Conservation (phyloP, 2,329 filamentous ascomycete species). For the Pseudogymnoascus sp. region DNA sequence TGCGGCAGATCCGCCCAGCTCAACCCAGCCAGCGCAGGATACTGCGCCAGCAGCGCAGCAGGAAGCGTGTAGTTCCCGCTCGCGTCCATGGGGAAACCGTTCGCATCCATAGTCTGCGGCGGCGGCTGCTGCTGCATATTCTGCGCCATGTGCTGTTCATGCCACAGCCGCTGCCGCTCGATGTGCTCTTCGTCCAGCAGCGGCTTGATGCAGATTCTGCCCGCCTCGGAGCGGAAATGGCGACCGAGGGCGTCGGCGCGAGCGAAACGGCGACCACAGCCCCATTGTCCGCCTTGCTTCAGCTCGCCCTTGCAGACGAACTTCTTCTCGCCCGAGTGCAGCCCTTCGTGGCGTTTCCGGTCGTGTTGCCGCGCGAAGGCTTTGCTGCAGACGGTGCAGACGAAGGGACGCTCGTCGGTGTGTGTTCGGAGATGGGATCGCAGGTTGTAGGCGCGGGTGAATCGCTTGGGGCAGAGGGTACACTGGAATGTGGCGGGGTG, state of each 20-base stretch:
- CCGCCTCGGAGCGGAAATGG: constrained; percentile 93
- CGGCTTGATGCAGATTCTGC: constrained; percentile 94
- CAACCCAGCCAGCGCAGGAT: constrained; percentile 83
- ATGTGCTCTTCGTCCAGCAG: constrained; percentile 87
- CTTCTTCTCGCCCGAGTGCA: constrained; percentile 97
- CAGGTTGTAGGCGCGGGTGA: constrained; percentile 93
- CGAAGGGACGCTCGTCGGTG: constrained; percentile 93
- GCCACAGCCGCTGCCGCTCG: constrained; percentile 67
- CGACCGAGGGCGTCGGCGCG: constrained; percentile 89
- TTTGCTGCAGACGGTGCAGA: constrained; percentile 94
- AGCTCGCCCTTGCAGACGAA: constrained; percentile 93
- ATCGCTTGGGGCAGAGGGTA: constrained; percentile 84
- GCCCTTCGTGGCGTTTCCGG: constrained; percentile 89
- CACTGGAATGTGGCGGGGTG: constrained; percentile 98
- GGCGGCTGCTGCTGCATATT: constrained; percentile 54
- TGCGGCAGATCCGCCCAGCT: constrained; percentile 74
- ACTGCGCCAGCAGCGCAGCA: constrained; percentile 80
- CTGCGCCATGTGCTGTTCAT: constrained; percentile 61
- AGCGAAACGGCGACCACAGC: constrained; percentile 86
- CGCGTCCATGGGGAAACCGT: constrained; percentile 50
- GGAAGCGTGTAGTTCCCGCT: constrained; percentile 63
- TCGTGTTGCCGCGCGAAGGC: constrained; percentile 97
- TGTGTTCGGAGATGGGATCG: constrained; percentile 93
- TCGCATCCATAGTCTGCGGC: constrained; percentile 52
- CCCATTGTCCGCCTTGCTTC: constrained; percentile 77